These are phyloP conservation scores for Tuber brumale DNA, from an alignment of 495 filamentous ascomycete genomes.

Conservation along the genomic window DNA sequence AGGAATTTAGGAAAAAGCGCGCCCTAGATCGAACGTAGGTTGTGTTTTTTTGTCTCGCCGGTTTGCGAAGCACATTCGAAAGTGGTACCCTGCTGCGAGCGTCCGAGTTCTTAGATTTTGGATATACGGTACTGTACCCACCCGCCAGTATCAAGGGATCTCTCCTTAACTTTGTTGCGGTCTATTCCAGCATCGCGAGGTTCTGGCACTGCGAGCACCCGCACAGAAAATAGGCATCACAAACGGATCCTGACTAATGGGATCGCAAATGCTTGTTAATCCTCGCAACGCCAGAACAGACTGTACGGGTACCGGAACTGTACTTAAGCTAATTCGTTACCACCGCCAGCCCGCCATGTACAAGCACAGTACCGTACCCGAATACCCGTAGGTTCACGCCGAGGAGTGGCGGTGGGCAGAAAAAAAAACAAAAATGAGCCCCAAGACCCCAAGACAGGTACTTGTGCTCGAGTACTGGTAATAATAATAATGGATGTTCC, in stretches of 20 bases:
- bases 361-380: too few relatives aligned
- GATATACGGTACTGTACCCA: not conserved
- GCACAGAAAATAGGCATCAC: not conserved
- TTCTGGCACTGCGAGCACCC: not conserved
- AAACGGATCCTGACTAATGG: not conserved
- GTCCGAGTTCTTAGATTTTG: not conserved
- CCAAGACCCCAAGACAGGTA: not conserved
- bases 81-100: not conserved
- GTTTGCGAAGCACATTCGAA: not conserved
- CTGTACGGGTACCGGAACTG: not conserved
- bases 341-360: not conserved
- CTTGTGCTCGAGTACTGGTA: not conserved
- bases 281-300: not conserved
- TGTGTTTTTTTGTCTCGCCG: not conserved
- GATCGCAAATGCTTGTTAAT: not conserved
- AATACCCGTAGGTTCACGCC: not conserved
- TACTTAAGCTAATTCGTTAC: not conserved
- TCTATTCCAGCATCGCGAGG: not conserved
- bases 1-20: not conserved
- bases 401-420: not conserved
- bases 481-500: not conserved
- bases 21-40: not conserved
- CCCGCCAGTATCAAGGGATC: not conserved
- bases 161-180: not conserved
- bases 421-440: not conserved